Evolutionary conservation across 192 early-diverging fungal species (phyloP).

Genomic region (Gamsiella multidivaricata): DNA sequence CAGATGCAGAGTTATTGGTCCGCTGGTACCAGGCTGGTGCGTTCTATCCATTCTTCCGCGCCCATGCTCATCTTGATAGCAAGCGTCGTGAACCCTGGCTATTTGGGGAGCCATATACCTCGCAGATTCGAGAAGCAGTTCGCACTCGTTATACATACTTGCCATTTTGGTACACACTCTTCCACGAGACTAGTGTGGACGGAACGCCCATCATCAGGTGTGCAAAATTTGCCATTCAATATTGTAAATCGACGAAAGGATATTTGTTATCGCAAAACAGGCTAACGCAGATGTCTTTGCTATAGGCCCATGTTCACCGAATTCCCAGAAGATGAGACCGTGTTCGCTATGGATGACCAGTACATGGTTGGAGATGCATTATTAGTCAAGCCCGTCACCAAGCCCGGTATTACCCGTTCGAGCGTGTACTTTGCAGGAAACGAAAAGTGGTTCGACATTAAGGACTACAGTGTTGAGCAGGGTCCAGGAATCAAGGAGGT

Average conservation of each 20-base stretch:
- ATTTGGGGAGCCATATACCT: constrained; percentile 86
- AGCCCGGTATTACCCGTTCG: constrained; percentile 66
- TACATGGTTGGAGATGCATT: constrained; percentile 91
- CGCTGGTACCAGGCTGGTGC: constrained; percentile 98
- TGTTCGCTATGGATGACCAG: constrained; percentile 87
- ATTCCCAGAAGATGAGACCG: constrained; percentile 81
- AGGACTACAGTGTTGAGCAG: constrained; percentile 68
- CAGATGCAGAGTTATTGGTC: constrained; percentile 84
- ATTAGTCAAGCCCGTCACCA: constrained; percentile 75
- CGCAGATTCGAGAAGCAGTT: constrained; percentile 82
- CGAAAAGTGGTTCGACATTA: constrained; percentile 71
- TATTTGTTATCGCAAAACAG: neutral
- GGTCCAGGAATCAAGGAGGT: constrained; percentile 57
- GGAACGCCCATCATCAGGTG: constrained; percentile 85
- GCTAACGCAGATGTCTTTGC: neutral
- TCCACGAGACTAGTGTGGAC: constrained; percentile 76
- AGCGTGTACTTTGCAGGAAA: constrained; percentile 79
- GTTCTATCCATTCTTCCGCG: constrained; percentile 98
- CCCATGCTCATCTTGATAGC: constrained; percentile 97
- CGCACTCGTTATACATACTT: constrained; percentile 87
- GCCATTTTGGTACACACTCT: constrained; percentile 94
- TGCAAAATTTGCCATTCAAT: neutral
- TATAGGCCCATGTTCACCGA: constrained; percentile 86
- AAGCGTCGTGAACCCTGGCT: constrained; percentile 98
- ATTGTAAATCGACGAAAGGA: no score